phyloP scores from a whole-genome alignment of 805 yeast species.

The Ogataea nonfermentans region DNA sequence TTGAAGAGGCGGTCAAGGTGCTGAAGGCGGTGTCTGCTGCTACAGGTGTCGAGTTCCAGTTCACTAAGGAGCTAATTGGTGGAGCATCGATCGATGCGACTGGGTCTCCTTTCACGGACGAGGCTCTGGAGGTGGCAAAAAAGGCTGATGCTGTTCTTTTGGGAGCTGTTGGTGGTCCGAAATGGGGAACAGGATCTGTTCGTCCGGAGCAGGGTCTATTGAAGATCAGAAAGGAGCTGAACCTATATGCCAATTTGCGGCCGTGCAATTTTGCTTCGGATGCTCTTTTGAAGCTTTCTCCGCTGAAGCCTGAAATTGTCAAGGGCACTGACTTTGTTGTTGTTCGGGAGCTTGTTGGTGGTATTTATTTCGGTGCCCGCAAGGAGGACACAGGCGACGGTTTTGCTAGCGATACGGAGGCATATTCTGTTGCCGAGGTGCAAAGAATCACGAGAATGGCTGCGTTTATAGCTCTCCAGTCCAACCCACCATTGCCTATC shows the following conservation, averaged over 20 bases:
- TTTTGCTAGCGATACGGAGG: slow-evolving; percentile 90
- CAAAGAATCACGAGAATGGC: slow-evolving; percentile 98
- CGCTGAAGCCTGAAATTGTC: slow-evolving; percentile 80
- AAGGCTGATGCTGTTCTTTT: slow-evolving; percentile 90
- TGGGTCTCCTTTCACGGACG: slow-evolving; percentile 88
- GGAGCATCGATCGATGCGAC: slow-evolving; percentile 99
- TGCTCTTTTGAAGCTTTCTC: slow-evolving; percentile 78
- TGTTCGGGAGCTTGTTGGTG: slow-evolving; percentile 96
- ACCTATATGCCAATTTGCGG: slow-evolving; percentile 92
- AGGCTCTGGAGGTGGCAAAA: slow-evolving; percentile 77
- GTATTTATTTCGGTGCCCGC: slow-evolving; percentile 96
- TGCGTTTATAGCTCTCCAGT: slow-evolving; percentile 91
- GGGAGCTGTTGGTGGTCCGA: slow-evolving; percentile 99
- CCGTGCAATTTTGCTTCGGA: slow-evolving; percentile 94
- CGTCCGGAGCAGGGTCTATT: slow-evolving; percentile 97
- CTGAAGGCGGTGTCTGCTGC: slow-evolving; percentile 70
- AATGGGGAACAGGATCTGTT: slow-evolving; percentile 96
- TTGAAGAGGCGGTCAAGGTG: slow-evolving; percentile 89
- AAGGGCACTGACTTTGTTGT: slow-evolving; percentile 90
- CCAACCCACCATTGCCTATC: slow-evolving; percentile 88
- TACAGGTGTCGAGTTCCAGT: slow-evolving; percentile 63
- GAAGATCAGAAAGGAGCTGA: slow-evolving; percentile 90
- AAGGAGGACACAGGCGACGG: slow-evolving; percentile 86
- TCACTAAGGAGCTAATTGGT: slow-evolving; percentile 85
- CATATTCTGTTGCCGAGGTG: slow-evolving; percentile 88